Evolutionary conservation across 352 stramenopile genomes (phyloP).

Genomic region (Pythium aristosporum): DNA sequence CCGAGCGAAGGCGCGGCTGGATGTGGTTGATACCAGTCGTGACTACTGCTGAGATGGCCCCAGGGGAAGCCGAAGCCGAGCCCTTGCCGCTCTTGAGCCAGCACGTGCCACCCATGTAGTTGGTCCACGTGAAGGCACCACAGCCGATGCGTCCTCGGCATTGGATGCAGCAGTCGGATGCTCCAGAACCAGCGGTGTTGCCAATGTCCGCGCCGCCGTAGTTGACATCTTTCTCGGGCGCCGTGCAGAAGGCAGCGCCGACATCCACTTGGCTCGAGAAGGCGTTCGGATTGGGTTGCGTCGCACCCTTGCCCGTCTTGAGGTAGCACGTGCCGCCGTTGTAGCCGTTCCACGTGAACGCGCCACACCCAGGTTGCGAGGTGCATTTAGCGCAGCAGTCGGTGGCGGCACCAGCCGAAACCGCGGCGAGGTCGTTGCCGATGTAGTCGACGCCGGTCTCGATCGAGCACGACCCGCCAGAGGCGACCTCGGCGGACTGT

Average conservation of each 20-base stretch:
- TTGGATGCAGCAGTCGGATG: slow-evolving; percentile 13
- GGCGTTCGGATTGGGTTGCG: slow-evolving; percentile 1
- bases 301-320: slow-evolving; percentile 9
- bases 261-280: slow-evolving; percentile 14
- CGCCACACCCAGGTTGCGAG: too few relatives aligned
- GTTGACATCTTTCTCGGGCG: neutral
- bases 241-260: neutral
- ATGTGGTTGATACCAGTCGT: slow-evolving; percentile 19
- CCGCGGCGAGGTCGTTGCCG: slow-evolving; percentile 22
- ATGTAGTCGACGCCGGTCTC: slow-evolving; percentile 29
- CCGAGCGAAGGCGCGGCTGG: slow-evolving; percentile 18
- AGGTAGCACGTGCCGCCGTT: slow-evolving; percentile 26
- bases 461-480: slow-evolving; percentile 6
- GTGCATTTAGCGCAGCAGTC: slow-evolving; percentile 19
- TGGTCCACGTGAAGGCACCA: slow-evolving; percentile 20
- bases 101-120: slow-evolving; percentile 24
- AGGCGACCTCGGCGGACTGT: neutral
- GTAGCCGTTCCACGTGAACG: slow-evolving; percentile 22
- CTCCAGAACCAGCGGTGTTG: neutral
- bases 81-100: slow-evolving; percentile 19
- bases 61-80: neutral
- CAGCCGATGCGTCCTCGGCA: slow-evolving; percentile 16
- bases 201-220: slow-evolving; percentile 22
- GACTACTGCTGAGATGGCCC: slow-evolving; percentile 15
- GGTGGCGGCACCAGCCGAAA: neutral